These are phyloP conservation scores for Mycena belliarum DNA, from an alignment of 768 basidiomycete species.

Conservation along the genomic window DNA sequence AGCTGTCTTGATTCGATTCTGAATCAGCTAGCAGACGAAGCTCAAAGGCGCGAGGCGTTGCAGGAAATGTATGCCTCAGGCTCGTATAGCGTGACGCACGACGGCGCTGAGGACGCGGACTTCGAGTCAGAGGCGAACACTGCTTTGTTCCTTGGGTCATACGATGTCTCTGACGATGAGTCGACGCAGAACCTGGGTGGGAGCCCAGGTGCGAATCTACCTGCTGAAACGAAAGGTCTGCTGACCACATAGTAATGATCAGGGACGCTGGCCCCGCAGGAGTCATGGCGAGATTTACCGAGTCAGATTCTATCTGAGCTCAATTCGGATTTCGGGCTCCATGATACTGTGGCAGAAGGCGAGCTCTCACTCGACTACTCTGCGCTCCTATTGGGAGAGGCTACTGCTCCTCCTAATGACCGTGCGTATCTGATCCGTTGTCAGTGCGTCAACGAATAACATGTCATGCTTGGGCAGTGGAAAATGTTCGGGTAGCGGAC, in stretches of 20 bases:
- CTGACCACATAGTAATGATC: not conserved
- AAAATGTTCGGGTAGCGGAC: too few species aligned
- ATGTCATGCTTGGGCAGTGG: not conserved
- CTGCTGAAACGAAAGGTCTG: not conserved
- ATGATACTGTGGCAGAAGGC: not conserved
- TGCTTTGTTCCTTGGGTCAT: not conserved
- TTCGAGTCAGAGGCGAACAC: not conserved
- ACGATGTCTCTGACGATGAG: not conserved
- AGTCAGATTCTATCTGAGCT: not conserved
- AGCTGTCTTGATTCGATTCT: not conserved
- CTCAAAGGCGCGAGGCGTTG: not conserved
- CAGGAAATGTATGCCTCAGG: not conserved
- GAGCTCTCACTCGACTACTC: not conserved
- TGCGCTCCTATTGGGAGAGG: not conserved
- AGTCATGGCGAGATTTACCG: not conserved
- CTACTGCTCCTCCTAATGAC: not conserved
- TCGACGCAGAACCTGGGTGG: not conserved
- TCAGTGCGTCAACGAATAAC: not conserved
- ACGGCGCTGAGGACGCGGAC: not conserved
- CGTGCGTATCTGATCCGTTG: not conserved
- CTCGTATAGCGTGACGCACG: not conserved
- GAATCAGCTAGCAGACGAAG: slow-evolving; percentile 3
- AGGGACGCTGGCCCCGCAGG: not conserved
- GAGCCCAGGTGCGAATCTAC: not conserved
- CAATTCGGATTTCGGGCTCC: not conserved